phyloP scores from a whole-genome alignment of 495 filamentous ascomycete genomes.

The Penicillium daleae region DNA sequence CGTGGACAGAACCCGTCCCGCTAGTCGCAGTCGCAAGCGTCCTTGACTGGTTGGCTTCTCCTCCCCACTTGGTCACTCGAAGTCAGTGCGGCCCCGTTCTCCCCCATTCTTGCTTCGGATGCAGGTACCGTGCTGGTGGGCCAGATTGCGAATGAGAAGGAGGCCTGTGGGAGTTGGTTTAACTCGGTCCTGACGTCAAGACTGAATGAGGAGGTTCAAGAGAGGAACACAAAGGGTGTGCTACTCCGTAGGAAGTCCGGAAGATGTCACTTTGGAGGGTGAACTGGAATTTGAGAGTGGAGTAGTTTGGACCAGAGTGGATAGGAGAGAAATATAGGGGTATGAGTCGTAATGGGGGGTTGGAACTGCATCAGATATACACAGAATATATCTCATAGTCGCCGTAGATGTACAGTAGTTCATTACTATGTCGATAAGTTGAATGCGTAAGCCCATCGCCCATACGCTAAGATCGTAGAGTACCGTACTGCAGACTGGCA shows the following conservation, averaged over 20 bases:
- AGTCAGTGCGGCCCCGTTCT: conserved; percentile 19
- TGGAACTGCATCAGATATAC: background rate
- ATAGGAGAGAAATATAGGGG: background rate
- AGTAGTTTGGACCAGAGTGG: background rate
- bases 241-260: background rate
- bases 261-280: background rate
- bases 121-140: conserved; percentile 15
- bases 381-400: background rate
- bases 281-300: background rate
- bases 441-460: background rate
- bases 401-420: too few relatives aligned
- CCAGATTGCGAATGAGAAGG: background rate
- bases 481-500: too few relatives aligned
- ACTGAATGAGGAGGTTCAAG: background rate
- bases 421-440: too few relatives aligned
- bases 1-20: conserved; percentile 24
- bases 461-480: too few relatives aligned
- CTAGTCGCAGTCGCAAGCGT: background rate
- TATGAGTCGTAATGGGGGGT: background rate
- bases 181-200: conserved; percentile 7
- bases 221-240: background rate
- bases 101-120: conserved; percentile 10
- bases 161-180: background rate
- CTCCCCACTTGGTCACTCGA: conserved; percentile 1
- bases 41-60: background rate